Evolutionary conservation across 768 basidiomycete genomes (phyloP).

Genomic region (Pisolithus marmoratus): DNA sequence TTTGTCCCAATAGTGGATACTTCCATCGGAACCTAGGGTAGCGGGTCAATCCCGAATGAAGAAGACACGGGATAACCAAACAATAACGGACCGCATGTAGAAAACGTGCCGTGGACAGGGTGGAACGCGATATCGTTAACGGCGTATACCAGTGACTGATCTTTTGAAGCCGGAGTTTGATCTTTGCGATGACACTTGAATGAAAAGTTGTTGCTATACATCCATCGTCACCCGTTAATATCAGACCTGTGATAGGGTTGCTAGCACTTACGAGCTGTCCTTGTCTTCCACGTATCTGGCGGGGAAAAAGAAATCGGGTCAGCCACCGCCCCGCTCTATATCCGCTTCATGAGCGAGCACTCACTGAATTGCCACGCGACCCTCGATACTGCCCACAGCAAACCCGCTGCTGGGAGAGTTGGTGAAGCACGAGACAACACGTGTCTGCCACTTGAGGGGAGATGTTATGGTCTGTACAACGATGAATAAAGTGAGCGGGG

Average conservation of each 20-base stretch:
- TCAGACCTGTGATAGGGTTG: not conserved
- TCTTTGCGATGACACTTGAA: constrained; percentile 80
- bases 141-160: constrained; percentile 67
- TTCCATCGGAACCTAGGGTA: constrained; percentile 67
- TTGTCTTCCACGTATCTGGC: constrained; percentile 82
- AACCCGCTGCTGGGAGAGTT: constrained; percentile 63
- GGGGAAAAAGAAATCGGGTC: not conserved
- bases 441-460: constrained; percentile 91
- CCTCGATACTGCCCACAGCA: constrained; percentile 82
- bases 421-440: constrained; percentile 80
- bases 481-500: not conserved
- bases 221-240: not conserved
- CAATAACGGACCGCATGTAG: constrained; percentile 56
- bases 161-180: constrained; percentile 47
- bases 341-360: constrained; percentile 27
- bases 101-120: constrained; percentile 78
- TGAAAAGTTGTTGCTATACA: constrained; percentile 67
- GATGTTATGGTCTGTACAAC: constrained; percentile 63
- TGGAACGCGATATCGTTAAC: constrained; percentile 89
- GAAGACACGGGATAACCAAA: not conserved
- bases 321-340: constrained; percentile 1
- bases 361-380: constrained; percentile 93
- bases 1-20: constrained; percentile 94
- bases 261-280: constrained; percentile 48
- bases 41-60: not conserved